Base-by-base conservation (phyloP, 345 rosid species). In the Murraya koenigii region DNA sequence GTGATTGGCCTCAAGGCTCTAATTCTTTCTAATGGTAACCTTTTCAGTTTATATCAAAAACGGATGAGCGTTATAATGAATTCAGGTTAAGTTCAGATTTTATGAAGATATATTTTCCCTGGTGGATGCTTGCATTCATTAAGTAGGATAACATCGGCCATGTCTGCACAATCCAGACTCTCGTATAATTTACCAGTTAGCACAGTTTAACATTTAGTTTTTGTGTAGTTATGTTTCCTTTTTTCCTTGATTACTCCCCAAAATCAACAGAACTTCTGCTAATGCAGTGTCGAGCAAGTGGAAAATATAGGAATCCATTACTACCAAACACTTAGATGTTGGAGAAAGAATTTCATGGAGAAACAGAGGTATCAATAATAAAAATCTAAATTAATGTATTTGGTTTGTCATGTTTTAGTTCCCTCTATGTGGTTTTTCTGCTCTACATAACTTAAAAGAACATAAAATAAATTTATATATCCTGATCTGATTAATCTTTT, bases 101-200 rank as follows among this genome's bases (percentile, higher is more conserved):
- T 71, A 90, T 95, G 14, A 95, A 92, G 85, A 82, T 93, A 93
- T 71, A 95, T 95, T 60, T 95, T 95, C 80, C 99, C 98, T 0
- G 98, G 98, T 19, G 98, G 91, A 69, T 91, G 96, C 72, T 82
- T 95, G 82, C 98, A 97, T 84, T 91, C 99, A 8, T 77, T 95
- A 69, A 83, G 90, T 7, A 90, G 98, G 75, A 84, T 93, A 82
- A 89, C 97, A 61, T 65, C 94, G 47, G 94, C 96, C 60, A 95
- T 92, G 97, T 81, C 89, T 67, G 79, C 89, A 56, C 68, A 94
- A 20, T 90, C 99, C 4, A 86, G 93, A 80, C 91, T 95, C 73
- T 90, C 98, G 99, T 93, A 85, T 33, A 58, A 49, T 0, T n/a
- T n/a, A n/a, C n/a, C n/a, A n/a, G n/a, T 15, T 49, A 49, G 11